Base-by-base conservation (phyloP, 768 basidiomycete species). In the Russula sp. region DNA sequence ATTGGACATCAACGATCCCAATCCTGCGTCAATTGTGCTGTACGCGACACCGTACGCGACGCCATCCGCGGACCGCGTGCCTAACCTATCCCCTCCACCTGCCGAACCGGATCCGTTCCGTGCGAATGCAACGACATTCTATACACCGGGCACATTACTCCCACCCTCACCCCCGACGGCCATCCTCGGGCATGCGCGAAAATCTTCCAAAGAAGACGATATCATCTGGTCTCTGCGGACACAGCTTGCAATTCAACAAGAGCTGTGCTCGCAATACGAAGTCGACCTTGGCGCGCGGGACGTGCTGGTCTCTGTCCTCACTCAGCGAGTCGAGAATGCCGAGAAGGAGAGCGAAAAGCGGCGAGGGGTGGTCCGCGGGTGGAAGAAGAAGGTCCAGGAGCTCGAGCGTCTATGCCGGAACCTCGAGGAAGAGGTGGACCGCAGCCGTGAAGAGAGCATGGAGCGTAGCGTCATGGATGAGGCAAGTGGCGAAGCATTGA, bases 361-460 rank as follows among this genome's bases (percentile, higher is more conserved):
- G 58, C 81, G 79, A 71, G 75, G 64, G 18, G 76, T 81, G 0
- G 72, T 89, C 38, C 77, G 81, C 44, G 76, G 76, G 20, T 90
- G 89, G 86, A 88, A 86, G 77, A 89, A 88, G 77, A 89, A 89
- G 67, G 86, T 91, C 3, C 78, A 79, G 59, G 89, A 91, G 67
- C 76, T 93, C 53, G 89, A 92, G 75, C 81, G 78, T 66, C 78
- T 83, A 64, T 86, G 86, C 58, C 80, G 84, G 18, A 76, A 79
- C 61, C 78, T 88, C 34, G 89, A 96, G 77, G 93, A 95, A 72
- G 90, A 95, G 72, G 89, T 95, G 32, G 95, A 98, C 65, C 80
- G 83, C 8, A 89, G 88, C 49, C 80, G 93, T 46, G 86, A 90
- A 69, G 90, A 91, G 71, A 90, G 87, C 70, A 77, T 92, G 74